These are phyloP conservation scores for Chaetomium tenue DNA, from an alignment of 495 filamentous ascomycete species.

Conservation along the genomic window DNA sequence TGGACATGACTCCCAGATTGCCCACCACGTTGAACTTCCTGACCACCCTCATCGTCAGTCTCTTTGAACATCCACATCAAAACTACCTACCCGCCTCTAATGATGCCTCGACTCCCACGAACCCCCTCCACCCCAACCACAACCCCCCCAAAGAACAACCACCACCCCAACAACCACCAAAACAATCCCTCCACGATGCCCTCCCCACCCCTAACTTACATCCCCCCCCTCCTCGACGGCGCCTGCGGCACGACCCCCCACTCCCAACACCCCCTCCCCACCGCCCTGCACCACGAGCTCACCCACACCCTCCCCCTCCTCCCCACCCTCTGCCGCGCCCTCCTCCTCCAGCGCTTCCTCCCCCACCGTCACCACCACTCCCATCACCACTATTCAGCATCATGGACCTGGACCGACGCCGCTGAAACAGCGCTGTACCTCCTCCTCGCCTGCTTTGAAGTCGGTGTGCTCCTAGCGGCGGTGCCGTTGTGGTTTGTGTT, in stretches of 20 bases:
- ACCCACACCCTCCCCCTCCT: conserved; percentile 27
- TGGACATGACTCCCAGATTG: neutral
- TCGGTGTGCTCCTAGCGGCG: conserved; percentile 31
- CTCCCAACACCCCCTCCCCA: conserved; percentile 28
- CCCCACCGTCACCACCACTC: too few relatives aligned
- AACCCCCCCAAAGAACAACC: neutral
- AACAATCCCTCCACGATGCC: conserved; percentile 1
- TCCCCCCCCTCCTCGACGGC: conserved; percentile 39
- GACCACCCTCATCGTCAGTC: neutral
- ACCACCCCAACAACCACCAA: conserved; percentile 1
- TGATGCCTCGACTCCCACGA: conserved; percentile 3
- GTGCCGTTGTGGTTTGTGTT: conserved; percentile 34
- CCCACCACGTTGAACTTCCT: neutral
- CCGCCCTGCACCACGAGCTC: conserved; percentile 32
- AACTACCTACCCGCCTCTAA: neutral
- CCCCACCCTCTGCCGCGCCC: conserved; percentile 28
- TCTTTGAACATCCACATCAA: neutral
- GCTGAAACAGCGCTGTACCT: conserved; percentile 26
- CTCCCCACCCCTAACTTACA: conserved; percentile 28
- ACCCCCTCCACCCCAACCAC: neutral
- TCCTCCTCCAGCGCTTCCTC: conserved; percentile 8
- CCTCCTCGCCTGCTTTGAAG: conserved; percentile 32
- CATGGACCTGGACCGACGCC: conserved; percentile 31
- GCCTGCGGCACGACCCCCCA: conserved; percentile 39
- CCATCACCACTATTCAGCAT: too few relatives aligned